Evolutionary conservation across 305 asterid genomes (phyloP).

Genomic region (Stenogyne calaminthoides): DNA sequence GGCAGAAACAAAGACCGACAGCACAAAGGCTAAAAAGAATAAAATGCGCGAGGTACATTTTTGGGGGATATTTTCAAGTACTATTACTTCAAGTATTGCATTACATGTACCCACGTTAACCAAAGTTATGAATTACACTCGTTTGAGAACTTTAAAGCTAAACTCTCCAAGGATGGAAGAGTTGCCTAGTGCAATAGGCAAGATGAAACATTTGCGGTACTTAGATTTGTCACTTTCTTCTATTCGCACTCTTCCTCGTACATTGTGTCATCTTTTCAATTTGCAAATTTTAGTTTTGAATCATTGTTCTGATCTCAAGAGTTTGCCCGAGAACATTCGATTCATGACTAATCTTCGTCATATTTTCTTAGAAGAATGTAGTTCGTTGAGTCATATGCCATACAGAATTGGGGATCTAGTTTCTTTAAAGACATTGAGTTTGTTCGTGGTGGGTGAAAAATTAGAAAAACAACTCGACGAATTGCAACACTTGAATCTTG

Average conservation of each 20-base stretch:
- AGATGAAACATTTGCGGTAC: constrained; percentile 26
- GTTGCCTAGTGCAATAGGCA: constrained; percentile 18
- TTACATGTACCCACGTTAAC: background rate
- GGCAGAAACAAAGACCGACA: background rate
- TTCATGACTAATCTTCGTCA: background rate
- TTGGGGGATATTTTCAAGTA: background rate
- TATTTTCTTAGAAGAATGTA: background rate
- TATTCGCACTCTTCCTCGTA: constrained; percentile 26
- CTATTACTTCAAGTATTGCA: background rate
- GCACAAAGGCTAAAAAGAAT: background rate
- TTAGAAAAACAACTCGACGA: background rate
- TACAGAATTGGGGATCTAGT: background rate
- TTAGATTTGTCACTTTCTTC: constrained; percentile 22
- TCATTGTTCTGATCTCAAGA: background rate
- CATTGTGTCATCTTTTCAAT: constrained; percentile 31
- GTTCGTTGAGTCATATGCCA: constrained; percentile 15
- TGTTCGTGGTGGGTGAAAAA: background rate
- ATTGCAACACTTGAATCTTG: background rate
- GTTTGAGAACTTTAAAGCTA: constrained; percentile 30
- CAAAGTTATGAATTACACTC: background rate
- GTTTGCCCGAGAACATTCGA: constrained; percentile 10
- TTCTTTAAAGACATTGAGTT: constrained; percentile 9
- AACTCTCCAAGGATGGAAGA: background rate
- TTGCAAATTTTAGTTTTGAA: constrained; percentile 29
- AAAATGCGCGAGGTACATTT: constrained; percentile 24